These are phyloP conservation scores for Malus hybrid DNA, from an alignment of 331 rosid genomes.

Conservation along the genomic window DNA sequence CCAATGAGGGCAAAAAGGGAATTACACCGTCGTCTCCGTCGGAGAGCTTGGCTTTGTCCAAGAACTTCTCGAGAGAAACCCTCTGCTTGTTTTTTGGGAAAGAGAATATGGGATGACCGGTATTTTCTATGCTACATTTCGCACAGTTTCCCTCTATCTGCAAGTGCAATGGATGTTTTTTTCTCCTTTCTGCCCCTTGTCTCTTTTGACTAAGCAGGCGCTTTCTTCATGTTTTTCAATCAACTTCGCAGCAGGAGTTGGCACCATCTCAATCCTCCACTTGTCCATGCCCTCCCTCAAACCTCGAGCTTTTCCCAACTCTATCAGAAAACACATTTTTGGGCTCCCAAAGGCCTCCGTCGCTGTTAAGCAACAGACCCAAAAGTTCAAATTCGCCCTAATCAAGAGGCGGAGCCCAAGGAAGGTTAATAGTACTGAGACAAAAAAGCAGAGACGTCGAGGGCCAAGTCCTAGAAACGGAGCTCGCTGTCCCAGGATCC, in stretches of 20 bases:
- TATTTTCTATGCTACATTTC: too few species aligned
- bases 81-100: too few species aligned
- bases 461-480: constrained; percentile 82
- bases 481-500: constrained; percentile 99
- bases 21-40: background rate
- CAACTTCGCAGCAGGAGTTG: constrained; percentile 15
- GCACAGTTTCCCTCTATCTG: background rate
- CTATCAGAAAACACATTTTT: constrained; percentile 10
- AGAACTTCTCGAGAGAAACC: too few species aligned
- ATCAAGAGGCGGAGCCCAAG: constrained; percentile 67
- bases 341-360: constrained; percentile 42
- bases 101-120: too few species aligned
- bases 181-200: background rate
- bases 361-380: constrained; percentile 55
- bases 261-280: constrained; percentile 26
- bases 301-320: constrained; percentile 23
- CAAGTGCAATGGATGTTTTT: constrained; percentile 27
- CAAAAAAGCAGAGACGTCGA: constrained; percentile 49
- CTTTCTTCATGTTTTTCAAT: constrained; percentile 5
- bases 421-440: constrained; percentile 37
- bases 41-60: too few species aligned
- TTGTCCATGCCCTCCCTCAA: constrained; percentile 36
- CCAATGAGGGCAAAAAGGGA: constrained; percentile 17
- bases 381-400: constrained; percentile 47
- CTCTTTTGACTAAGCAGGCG: background rate